Evolutionary conservation across 208 protist genomes (phyloP).

Genomic region (Leishmania mexicana): DNA sequence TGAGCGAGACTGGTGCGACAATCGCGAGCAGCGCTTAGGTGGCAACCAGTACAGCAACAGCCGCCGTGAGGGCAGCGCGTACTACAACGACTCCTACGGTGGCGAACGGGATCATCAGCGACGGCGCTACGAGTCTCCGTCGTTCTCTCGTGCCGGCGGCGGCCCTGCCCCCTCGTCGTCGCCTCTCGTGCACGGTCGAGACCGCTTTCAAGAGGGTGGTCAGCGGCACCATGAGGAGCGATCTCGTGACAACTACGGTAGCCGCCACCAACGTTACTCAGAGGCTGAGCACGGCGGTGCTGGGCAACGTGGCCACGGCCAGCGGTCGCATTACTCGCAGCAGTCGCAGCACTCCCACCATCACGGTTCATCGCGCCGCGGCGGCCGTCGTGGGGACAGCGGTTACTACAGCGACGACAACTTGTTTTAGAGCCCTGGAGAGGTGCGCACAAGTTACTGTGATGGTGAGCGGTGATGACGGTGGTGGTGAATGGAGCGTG

Average conservation of each 20-base stretch:
- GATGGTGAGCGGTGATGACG: background rate
- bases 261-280: background rate
- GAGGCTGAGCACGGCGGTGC: background rate
- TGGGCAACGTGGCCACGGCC: background rate
- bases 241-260: background rate
- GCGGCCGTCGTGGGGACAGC: slow-evolving; percentile 16
- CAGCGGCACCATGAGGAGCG: background rate
- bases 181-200: background rate
- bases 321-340: slow-evolving; percentile 1
- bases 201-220: background rate
- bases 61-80: background rate
- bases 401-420: slow-evolving; percentile 36
- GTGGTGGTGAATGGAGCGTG: background rate
- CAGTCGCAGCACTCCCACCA: slow-evolving; percentile 2
- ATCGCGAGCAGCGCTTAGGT: slow-evolving; percentile 8
- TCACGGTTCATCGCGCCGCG: slow-evolving; percentile 6
- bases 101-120: slow-evolving; percentile 6
- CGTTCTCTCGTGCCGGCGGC: slow-evolving; percentile 5
- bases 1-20: slow-evolving; percentile 25
- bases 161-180: background rate
- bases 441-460: background rate
- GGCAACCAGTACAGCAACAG: background rate
- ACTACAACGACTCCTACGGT: slow-evolving; percentile 2
- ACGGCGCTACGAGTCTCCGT: slow-evolving; percentile 24
- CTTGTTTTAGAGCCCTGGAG: slow-evolving; percentile 34